These are phyloP conservation scores for Chenopodium formosanum DNA, from an alignment of 148 eudicot species.

Conservation along the genomic window DNA sequence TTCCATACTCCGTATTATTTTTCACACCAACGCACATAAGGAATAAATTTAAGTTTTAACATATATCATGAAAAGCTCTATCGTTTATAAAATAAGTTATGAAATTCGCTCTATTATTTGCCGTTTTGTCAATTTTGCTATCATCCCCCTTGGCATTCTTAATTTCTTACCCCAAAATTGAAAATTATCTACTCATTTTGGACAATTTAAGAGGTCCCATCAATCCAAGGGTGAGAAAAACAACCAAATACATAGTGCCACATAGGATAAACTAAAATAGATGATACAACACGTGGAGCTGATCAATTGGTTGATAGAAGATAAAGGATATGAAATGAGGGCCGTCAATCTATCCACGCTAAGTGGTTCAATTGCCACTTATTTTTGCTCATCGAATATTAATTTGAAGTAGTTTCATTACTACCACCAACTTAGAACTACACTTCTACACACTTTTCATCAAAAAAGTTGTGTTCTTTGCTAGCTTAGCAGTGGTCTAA, in stretches of 20 bases:
- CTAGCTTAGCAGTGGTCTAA: background rate
- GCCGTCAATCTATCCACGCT: conserved; percentile 45
- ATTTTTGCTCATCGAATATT: conserved; percentile 19
- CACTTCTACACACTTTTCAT: background rate
- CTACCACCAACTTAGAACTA: background rate
- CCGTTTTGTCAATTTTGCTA: too few species aligned
- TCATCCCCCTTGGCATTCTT: too few species aligned
- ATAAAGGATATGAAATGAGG: conserved; percentile 37
- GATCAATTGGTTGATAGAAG: conserved; percentile 45
- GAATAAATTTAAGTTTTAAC: too few species aligned
- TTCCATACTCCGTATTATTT: too few species aligned
- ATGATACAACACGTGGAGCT: conserved; percentile 60
- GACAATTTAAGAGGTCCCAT: background rate
- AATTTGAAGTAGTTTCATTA: background rate
- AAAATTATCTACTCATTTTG: background rate
- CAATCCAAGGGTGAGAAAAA: background rate
- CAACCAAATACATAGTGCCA: conserved; percentile 5
- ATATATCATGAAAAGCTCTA: too few species aligned
- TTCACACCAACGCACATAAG: too few species aligned
- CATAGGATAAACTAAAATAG: conserved; percentile 15
- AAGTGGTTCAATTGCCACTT: conserved; percentile 43
- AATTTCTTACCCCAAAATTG: background rate
- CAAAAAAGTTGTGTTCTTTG: background rate
- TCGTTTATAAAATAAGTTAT: too few species aligned
- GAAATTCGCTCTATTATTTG: too few species aligned